Evolutionary conservation across 1,284 basidiomycete species (phyloP), one percentile per base, ranked within the genome.

Genomic region (Fomitopsis schrenkii): DNA sequence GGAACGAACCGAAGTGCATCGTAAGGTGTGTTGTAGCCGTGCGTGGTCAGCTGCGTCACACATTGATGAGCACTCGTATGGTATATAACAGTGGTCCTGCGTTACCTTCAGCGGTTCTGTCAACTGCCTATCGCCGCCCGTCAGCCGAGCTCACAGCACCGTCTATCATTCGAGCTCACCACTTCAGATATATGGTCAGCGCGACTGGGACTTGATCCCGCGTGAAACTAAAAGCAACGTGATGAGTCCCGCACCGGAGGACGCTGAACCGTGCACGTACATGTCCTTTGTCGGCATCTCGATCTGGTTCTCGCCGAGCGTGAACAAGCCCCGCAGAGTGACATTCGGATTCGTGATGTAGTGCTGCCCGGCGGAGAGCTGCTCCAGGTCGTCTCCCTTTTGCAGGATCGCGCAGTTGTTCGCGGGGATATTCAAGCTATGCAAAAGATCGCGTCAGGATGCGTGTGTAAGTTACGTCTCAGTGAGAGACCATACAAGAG

Each of bases 271-370:
- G 5, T 17, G 38, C 22, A 74, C 84, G 67, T 64, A 89, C 88
- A 91, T 90, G 66, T 91, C 90, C 73, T 92, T 92, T 8, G 90
- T 91, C 3, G 90, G 88, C 86, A 92, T 88, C 72, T 92, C 91
- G 35, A 90, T 73, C 72, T 93, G 90, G 67, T 88, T 90, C 71
- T 93, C 90, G 26, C 91, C 90, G 1, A 88, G 81, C 2, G 90
- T 91, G 71, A 85, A 93, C 30, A 91, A 67, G 7, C 89, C 90
- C 61, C 91, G 87, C 9, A 93, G 75, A 2, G 89, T 92, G 44
- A 93, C 86, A 62, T 86, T 90, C 2, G 90, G 89, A 67, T 90
- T 89, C 6, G 90, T 92, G 68, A 93, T 88, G 63, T 86, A 91
- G 61, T 90, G 90, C 69, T 93, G 90, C 6, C 90, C 90, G 42